Evolutionary conservation across 768 basidiomycete genomes (phyloP).

Genomic region (Leccinellum albellum): DNA sequence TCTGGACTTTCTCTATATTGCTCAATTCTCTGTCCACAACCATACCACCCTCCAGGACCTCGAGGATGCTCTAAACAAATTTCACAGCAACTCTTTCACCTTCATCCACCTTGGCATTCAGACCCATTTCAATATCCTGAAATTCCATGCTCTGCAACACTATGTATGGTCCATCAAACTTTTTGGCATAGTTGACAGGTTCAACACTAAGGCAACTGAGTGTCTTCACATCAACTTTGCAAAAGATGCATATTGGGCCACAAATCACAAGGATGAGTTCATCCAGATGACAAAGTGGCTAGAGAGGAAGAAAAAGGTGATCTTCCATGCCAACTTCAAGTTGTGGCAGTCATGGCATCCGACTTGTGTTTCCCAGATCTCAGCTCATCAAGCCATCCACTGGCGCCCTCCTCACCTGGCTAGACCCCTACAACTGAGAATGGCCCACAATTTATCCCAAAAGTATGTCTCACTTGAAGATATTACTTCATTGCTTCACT

Average conservation of each 20-base stretch:
- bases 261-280: background rate
- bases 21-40: background rate
- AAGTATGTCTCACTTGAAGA: too few relatives aligned
- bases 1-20: background rate
- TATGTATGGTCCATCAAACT: background rate
- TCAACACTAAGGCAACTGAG: background rate
- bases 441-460: too few relatives aligned
- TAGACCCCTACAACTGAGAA: background rate
- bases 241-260: background rate
- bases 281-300: background rate
- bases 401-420: background rate
- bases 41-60: background rate
- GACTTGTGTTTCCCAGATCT: fast-evolving
- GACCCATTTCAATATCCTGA: background rate
- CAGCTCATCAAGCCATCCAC: fast-evolving
- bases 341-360: background rate
- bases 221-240: background rate
- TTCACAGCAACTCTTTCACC: background rate
- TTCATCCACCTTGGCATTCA: background rate
- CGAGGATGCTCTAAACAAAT: background rate
- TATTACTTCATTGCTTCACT: too few relatives aligned
- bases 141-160: background rate
- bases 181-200: background rate
- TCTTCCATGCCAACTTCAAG: background rate
- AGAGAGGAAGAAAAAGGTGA: background rate